Evolutionary conservation across 2,329 filamentous ascomycete species (phyloP), one percentile per base, ranked within the genome.

Genomic region (Trichophyton mentagrophytes): DNA sequence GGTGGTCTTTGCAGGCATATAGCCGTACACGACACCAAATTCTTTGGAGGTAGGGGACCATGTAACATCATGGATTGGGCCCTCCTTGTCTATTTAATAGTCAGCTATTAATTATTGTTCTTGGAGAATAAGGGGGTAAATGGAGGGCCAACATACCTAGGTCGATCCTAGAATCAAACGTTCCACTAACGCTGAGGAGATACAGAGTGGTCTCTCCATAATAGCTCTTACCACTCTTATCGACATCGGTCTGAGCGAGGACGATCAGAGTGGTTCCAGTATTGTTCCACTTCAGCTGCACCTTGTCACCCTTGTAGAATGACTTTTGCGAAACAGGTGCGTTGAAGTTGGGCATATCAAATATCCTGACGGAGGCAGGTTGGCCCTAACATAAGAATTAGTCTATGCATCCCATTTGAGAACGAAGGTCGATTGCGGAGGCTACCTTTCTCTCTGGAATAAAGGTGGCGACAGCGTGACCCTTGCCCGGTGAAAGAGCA

Each of bases 231-330:
- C 95, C 95, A 62, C 90, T 90, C 78, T 93, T 95, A 77, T 99
- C 93, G 60, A 97, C 93, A 65, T 99, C 93, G 36, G 93, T 99
- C 79, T 97, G 91, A 61, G 93, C 92, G 69, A 99, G 83, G 66
- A 97, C 92, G 70, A 99, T 88, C 71, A 97, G 76, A 72, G 87
- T 92, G 42, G 91, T 96, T 59, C 93, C 93, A 64, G 90, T 80
- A 66, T 87, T 84, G 76, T 99, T 99, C 93, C 93, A 99, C 79
- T 96, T 96, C 71, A 99, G 79, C 76, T 96, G 90, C 56, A 99
- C 92, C 79, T 97, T 97, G 80, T 99, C 93, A 65, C 91, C 91
- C 79, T 99, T 99, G 84, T 90, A 99, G 73, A 99, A 99, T 1
- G 88, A 96, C 85, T 99, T 99, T 73, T 97, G 92, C 44, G 92